These are phyloP conservation scores for Myxozyma vanderwaltii DNA, from an alignment of 805 yeast genomes.

Conservation along the genomic window DNA sequence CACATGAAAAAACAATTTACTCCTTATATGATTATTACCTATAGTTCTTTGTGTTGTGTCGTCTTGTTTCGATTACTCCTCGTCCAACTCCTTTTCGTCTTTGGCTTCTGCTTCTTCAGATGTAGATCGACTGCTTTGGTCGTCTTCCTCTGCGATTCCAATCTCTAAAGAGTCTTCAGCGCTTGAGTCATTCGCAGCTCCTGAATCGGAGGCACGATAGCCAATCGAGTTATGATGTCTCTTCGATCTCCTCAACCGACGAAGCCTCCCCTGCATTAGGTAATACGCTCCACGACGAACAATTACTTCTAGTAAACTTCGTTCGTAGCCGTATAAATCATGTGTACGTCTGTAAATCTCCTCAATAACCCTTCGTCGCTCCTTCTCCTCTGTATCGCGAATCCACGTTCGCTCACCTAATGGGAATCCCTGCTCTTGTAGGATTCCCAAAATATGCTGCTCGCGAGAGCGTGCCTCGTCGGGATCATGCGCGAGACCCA, in stretches of 20 bases:
- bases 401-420: slow-evolving; percentile 84
- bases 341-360: slow-evolving; percentile 53
- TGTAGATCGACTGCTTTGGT: slow-evolving; percentile 9
- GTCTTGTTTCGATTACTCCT: no score
- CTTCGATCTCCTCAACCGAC: slow-evolving; percentile 55
- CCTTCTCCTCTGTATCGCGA: slow-evolving; percentile 64
- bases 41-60: neutral
- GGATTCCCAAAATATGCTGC: slow-evolving; percentile 43
- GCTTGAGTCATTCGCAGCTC: neutral
- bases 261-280: slow-evolving; percentile 73
- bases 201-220: neutral
- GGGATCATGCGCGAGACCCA: slow-evolving; percentile 46
- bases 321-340: slow-evolving; percentile 54
- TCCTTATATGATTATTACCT: neutral
- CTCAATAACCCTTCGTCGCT: slow-evolving; percentile 53
- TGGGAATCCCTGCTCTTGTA: slow-evolving; percentile 61
- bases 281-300: slow-evolving; percentile 80
- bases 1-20: neutral
- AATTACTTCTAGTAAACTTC: slow-evolving; percentile 64
- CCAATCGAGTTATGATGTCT: neutral
- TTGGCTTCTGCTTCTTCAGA: slow-evolving; percentile 11
- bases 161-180: slow-evolving; percentile 1
- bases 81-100: slow-evolving; percentile 7
- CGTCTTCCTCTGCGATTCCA: slow-evolving; percentile 6
- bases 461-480: slow-evolving; percentile 45